Percentiles rank a stretch among this genome's conserved stretches.
phyloP scores from a whole-genome alignment of 148 eudicot species.

The Amaranthus hypochondriacus region DNA sequence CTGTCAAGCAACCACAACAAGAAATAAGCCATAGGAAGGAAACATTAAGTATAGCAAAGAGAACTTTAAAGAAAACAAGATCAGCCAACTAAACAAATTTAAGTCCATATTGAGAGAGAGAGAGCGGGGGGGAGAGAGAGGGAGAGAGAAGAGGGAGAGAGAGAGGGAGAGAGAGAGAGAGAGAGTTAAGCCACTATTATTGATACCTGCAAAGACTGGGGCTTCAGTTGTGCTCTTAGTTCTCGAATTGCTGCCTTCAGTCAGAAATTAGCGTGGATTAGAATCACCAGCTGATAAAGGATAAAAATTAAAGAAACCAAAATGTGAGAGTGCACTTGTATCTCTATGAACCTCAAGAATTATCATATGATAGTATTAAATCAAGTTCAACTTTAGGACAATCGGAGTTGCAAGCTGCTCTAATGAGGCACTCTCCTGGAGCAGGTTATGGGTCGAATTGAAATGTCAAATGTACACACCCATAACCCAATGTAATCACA shows the following conservation, averaged over 20 bases:
- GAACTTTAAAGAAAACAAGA: not conserved
- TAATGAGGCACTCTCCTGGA: not conserved
- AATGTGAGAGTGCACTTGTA: not conserved
- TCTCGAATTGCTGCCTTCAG: slow-evolving; percentile 90
- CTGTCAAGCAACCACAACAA: slow-evolving; percentile 35
- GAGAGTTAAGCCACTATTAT: not conserved
- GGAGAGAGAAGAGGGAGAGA: not conserved
- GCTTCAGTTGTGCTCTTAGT: slow-evolving; percentile 85
- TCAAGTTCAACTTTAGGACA: not conserved
- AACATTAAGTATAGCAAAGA: not conserved
- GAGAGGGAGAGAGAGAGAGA: not conserved
- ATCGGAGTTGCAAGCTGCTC: not conserved
- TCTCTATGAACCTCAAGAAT: not conserved
- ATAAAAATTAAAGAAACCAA: not conserved
- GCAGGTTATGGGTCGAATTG: not conserved
- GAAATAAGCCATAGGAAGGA: slow-evolving; percentile 1
- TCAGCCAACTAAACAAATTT: not conserved
- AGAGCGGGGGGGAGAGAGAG: not conserved
- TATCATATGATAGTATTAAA: not conserved
- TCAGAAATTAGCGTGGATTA: not conserved
- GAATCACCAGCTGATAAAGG: not conserved
- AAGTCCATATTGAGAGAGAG: not conserved
- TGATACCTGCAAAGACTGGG: slow-evolving; percentile 92
- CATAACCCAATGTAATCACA: not conserved
- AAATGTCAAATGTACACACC: not conserved